phyloP scores from a whole-genome alignment of 805 yeast genomes.

The Trichomonascus vanleenenianus region DNA sequence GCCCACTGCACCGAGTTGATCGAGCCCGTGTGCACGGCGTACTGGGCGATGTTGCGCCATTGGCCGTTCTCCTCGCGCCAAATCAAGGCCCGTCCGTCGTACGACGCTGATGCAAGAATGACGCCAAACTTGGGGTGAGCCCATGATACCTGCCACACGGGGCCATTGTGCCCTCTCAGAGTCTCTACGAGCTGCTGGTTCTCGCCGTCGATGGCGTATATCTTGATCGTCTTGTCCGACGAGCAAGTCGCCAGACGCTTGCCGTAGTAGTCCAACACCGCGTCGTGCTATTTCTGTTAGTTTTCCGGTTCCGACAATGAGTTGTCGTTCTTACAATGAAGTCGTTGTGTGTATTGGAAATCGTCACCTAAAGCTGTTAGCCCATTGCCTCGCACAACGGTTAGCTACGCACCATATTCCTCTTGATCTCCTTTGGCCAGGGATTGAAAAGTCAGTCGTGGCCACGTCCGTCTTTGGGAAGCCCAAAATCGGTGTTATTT shows the following conservation, averaged over 20 bases:
- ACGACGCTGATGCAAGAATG: slow-evolving; percentile 88
- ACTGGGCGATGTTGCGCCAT: slow-evolving; percentile 85
- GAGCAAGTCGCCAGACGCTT: slow-evolving; percentile 93
- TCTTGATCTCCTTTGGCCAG: neutral
- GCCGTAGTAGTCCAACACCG: slow-evolving; percentile 94
- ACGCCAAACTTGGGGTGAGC: slow-evolving; percentile 98
- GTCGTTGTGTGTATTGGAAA: slow-evolving; percentile 87
- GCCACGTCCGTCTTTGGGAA: too few species aligned
- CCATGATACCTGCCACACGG: slow-evolving; percentile 99
- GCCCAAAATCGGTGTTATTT: neutral
- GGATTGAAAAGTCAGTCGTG: too few species aligned
- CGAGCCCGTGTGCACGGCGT: slow-evolving; percentile 83
- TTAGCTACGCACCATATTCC: neutral
- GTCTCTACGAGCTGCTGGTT: slow-evolving; percentile 77
- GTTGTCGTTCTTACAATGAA: slow-evolving; percentile 40
- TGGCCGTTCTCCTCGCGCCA: slow-evolving; percentile 91
- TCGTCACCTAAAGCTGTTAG: slow-evolving; percentile 48
- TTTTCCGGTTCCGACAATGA: neutral
- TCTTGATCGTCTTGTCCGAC: slow-evolving; percentile 90
- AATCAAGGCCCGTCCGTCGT: slow-evolving; percentile 87
- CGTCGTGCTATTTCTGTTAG: slow-evolving; percentile 57
- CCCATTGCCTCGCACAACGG: neutral
- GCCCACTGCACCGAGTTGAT: slow-evolving; percentile 96
- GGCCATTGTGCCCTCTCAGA: slow-evolving; percentile 89
- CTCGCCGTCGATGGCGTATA: slow-evolving; percentile 85